Base-by-base conservation (phyloP, 768 basidiomycete species). In the Ramaria sp. region DNA sequence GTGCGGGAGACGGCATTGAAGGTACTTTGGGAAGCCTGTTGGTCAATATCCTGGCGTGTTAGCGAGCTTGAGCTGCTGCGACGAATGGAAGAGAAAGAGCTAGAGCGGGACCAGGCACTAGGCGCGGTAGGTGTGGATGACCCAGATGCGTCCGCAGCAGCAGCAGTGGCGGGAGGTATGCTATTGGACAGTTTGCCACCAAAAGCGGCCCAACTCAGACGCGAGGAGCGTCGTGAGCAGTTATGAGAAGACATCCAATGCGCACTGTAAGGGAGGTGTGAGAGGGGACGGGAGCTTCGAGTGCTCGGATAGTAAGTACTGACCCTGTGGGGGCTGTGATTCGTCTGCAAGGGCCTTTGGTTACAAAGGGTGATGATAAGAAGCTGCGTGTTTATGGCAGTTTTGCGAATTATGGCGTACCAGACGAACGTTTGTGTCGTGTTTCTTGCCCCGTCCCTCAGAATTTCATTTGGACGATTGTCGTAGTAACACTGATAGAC, bases 1-100 rank as follows among this genome's bases (percentile, higher is more conserved):
- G 66, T 70, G 59, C 74, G 79, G 51, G 81, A 78, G 50, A 83
- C 73, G 38, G 77, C 78, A 66, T 78, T 77, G 49, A 73, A 62
- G 59, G 76, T 69, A 57, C 75, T 68, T 57, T 74, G 71, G 7
- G 71, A 68, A 0, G 75, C 70, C 71, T 81, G 77, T 53, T 73
- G 64, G 63, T 79, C 74, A 52, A 76, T 17, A 49, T 47, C 45
- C 43, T 56, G 47, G 20, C 24, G 55, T n/a, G 55, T 57, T 17
- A 57, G 55, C 34, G 55, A 57, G 47, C 31, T 34, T 22, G 22
- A 24, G 55, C 45, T 38, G 20, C 12, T 24, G 34, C 45, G 30
- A 50, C 45, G 34, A 19, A 37, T 34, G 24, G 48, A 57, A 15
- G 55, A 57, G 39, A 49, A 57, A 39, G 48, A 57, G 34, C 55